phyloP scores from a whole-genome alignment of 306 rosid genomes.

The Ormosia semicastrata region DNA sequence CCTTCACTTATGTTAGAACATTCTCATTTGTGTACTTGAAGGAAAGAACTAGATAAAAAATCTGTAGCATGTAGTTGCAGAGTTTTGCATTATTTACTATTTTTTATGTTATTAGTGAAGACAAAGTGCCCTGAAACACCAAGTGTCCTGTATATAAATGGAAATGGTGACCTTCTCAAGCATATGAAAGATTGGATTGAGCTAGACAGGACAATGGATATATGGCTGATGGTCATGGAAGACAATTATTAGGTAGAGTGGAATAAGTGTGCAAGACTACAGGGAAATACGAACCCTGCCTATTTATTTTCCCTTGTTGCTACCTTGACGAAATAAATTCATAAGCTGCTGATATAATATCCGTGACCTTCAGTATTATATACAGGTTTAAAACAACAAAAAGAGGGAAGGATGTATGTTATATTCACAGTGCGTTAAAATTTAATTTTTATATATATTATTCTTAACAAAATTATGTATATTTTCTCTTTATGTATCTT shows the following conservation, averaged over 20 bases:
- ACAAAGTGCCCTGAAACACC: slow-evolving; percentile 55
- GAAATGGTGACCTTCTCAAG: slow-evolving; percentile 70
- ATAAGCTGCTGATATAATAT: slow-evolving; percentile 39
- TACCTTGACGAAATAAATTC: slow-evolving; percentile 56
- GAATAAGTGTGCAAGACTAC: slow-evolving; percentile 28
- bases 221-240: slow-evolving; percentile 47
- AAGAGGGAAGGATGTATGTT: too few species aligned
- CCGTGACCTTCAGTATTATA: not conserved
- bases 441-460: too few species aligned
- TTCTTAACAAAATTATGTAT: too few species aligned
- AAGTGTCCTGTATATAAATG: slow-evolving; percentile 62
- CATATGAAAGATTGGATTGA: slow-evolving; percentile 68
- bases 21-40: not conserved
- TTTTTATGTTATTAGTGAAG: slow-evolving; percentile 29
- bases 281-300: slow-evolving; percentile 66
- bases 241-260: slow-evolving; percentile 49
- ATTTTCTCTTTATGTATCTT: not conserved
- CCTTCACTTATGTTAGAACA: not conserved
- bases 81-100: not conserved
- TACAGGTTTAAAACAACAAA: not conserved
- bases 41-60: not conserved
- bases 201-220: slow-evolving; percentile 76
- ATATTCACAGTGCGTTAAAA: too few species aligned
- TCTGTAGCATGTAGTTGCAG: not conserved
- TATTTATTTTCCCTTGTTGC: slow-evolving; percentile 54